These are phyloP conservation scores for Biscogniauxia sp. DNA, from an alignment of 2,329 filamentous ascomycete species.

Conservation along the genomic window DNA sequence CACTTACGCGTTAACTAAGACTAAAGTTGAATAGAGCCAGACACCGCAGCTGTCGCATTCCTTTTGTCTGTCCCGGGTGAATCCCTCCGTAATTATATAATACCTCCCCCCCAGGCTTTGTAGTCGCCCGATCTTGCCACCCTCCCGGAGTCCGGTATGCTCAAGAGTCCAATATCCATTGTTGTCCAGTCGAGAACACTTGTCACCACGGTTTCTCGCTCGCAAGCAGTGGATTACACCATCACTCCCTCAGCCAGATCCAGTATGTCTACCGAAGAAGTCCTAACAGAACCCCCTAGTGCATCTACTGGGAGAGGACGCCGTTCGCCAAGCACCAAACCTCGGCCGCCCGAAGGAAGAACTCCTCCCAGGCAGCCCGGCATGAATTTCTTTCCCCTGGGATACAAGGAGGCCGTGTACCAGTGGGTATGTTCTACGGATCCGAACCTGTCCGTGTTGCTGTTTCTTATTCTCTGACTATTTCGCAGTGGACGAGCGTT, in stretches of 20 bases:
- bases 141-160: constrained; percentile 38
- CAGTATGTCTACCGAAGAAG: constrained; percentile 30
- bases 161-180: constrained; percentile 41
- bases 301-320: constrained; percentile 33
- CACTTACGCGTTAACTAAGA: background rate
- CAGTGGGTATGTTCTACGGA: constrained; percentile 70
- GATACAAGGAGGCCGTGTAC: constrained; percentile 85
- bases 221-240: constrained; percentile 22
- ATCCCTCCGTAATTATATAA: constrained; percentile 19
- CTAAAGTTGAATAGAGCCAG: too few species aligned
- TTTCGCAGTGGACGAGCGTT: constrained; percentile 73
- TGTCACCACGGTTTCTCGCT: constrained; percentile 30
- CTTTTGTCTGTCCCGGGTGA: constrained; percentile 21
- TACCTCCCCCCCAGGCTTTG: constrained; percentile 16
- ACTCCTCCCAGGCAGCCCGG: constrained; percentile 29
- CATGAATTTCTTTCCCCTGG: constrained; percentile 70
- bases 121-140: constrained; percentile 28
- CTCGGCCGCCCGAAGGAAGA: constrained; percentile 29
- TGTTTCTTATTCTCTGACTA: constrained; percentile 19
- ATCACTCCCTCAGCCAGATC: constrained; percentile 11
- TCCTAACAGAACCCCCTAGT: constrained; percentile 20
- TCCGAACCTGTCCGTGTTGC: constrained; percentile 3
- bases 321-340: constrained; percentile 44
- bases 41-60: constrained; percentile 5
- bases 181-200: constrained; percentile 43